These are phyloP conservation scores for Saccharomycopsis fodiens DNA, from an alignment of 805 yeast species.

Conservation along the genomic window DNA sequence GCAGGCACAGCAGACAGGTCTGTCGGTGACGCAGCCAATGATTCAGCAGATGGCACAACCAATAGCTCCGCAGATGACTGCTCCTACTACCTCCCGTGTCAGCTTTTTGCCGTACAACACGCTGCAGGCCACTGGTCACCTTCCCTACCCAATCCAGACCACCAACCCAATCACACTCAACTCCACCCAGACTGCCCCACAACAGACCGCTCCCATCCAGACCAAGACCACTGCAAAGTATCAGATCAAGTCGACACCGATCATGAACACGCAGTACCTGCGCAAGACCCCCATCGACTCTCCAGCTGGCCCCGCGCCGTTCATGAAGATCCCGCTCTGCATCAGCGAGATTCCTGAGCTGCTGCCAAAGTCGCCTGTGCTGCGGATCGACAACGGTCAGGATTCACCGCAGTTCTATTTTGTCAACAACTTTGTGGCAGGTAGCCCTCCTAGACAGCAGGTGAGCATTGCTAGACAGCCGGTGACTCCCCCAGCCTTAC, in stretches of 20 bases:
- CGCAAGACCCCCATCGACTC: not conserved
- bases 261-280: conserved; percentile 6
- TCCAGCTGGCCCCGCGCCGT: not conserved
- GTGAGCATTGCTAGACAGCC: not conserved
- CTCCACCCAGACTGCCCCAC: not conserved
- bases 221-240: conserved; percentile 1
- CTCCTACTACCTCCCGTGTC: too few species aligned
- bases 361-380: not conserved
- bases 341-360: conserved; percentile 4
- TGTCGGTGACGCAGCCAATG: not conserved
- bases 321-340: conserved; percentile 9
- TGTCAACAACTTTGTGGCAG: not conserved
- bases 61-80: conserved; percentile 1
- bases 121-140: not conserved
- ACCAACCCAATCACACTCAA: not conserved
- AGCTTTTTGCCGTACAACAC: too few species aligned
- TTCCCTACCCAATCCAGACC: not conserved
- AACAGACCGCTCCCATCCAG: not conserved
- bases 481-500: not conserved
- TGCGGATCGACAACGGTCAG: not conserved
- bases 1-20: not conserved
- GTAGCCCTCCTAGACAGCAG: not conserved
- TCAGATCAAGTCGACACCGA: conserved; percentile 11
- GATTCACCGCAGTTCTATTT: conserved; percentile 2
- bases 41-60: conserved; percentile 7